Conservation (phyloP, 352 stramenopile genomes). For the Globisporangium okanoganense region DNA sequence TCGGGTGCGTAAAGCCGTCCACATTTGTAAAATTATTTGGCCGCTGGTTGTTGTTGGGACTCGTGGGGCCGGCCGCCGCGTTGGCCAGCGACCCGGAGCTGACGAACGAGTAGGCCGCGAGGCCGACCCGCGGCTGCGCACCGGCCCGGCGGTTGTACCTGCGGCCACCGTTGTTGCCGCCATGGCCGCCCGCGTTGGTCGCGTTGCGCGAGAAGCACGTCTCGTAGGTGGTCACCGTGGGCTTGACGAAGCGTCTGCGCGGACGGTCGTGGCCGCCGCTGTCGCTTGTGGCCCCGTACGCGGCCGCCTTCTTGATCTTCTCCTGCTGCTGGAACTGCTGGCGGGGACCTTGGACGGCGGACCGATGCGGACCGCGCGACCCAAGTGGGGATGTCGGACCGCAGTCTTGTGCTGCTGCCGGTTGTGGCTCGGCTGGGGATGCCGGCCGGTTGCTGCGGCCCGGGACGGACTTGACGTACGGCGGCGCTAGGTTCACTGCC, state of each 20-base stretch:
- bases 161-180: not conserved
- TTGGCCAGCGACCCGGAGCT: constrained; percentile 4
- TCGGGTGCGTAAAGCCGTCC: not conserved
- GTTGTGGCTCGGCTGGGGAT: not conserved
- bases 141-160: constrained; percentile 4
- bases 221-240: constrained; percentile 42
- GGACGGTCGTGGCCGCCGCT: constrained; percentile 9
- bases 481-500: not conserved
- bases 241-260: constrained; percentile 48
- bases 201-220: constrained; percentile 37
- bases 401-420: too few species aligned
- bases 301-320: not conserved
- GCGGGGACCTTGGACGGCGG: not conserved
- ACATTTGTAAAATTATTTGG: not conserved
- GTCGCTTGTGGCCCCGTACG: too few species aligned
- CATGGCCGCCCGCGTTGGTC: not conserved
- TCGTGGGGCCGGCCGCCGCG: not conserved
- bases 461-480: not conserved
- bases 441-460: not conserved
- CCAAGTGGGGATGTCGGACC: not conserved
- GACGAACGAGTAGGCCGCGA: constrained; percentile 17
- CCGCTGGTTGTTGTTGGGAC: not conserved
- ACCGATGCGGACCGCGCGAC: not conserved
- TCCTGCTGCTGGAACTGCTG: not conserved
- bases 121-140: constrained; percentile 6